A percentile compares a stretch with the other conserved stretches of the same genome.
Evolutionary conservation across 768 basidiomycete species (phyloP).

Genomic region (Russula vinacea): DNA sequence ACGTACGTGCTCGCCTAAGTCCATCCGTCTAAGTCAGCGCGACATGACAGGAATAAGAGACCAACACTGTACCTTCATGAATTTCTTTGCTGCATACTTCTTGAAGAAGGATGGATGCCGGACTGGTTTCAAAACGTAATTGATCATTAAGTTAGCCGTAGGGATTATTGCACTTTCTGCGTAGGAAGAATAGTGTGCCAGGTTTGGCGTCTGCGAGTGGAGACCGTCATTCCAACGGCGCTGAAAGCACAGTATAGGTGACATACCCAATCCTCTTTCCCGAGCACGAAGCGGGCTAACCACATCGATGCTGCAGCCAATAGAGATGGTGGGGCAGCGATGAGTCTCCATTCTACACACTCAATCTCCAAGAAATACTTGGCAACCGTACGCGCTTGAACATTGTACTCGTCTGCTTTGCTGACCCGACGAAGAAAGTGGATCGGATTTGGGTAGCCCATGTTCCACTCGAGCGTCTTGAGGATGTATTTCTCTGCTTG

Average conservation of each 20-base stretch:
- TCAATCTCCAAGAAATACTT: conserved; percentile 91
- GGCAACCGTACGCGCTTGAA: conserved; percentile 78
- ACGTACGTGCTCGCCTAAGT: conserved; percentile 76
- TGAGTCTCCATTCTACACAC: conserved; percentile 74
- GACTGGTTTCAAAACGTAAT: conserved; percentile 73
- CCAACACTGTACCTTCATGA: conserved; percentile 61
- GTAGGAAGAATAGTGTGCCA: conserved; percentile 87
- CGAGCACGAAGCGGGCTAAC: conserved; percentile 77
- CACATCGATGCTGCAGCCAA: conserved; percentile 83
- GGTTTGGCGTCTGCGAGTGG: conserved; percentile 64
- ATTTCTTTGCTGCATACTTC: conserved; percentile 85
- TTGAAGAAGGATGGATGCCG: conserved; percentile 77
- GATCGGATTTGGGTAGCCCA: conserved; percentile 85
- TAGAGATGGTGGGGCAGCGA: conserved; percentile 70
- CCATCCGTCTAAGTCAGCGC: conserved; percentile 1
- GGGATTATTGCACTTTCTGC: conserved; percentile 75
- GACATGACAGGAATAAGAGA: background rate
- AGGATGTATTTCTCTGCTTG: conserved; percentile 88
- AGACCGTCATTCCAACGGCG: conserved; percentile 22
- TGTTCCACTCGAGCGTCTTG: conserved; percentile 80
- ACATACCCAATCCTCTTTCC: conserved; percentile 84
- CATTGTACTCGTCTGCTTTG: conserved; percentile 91
- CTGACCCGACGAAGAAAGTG: conserved; percentile 84
- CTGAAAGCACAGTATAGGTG: background rate
- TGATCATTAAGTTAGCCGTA: conserved; percentile 81